Base-by-base conservation (phyloP, 2,329 filamentous ascomycete species). In the Aspergillus pseudotamarii region DNA sequence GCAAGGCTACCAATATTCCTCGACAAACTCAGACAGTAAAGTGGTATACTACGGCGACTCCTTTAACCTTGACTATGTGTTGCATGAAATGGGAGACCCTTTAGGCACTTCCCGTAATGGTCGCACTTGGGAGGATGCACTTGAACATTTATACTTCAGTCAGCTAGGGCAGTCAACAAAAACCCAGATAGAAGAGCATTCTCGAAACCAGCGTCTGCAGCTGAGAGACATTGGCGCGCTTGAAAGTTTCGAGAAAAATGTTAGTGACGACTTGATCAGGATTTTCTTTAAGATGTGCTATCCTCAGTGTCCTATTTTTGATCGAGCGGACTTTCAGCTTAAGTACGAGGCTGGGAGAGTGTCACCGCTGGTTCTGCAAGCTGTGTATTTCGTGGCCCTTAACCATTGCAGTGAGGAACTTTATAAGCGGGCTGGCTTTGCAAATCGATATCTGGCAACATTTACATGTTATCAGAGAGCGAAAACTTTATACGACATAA, bases 41-140 rank as follows among this genome's bases (percentile, higher is more conserved):
- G 57, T 41, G 38, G 28, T 14, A n/a, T 64, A 64, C 28, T 64
- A 64, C 36, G 62, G 62, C 3, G 62, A 64, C 36, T 56, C 54
- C 19, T 64, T 61, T 38, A 64, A 64, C 23, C 57, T 64, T 6
- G 50, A 64, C 6, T 64, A 64, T 32, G 50, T 57, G 14, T 46
- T 56, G 21, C 46, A 48, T 6, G 46, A 60, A 23, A 56, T 64
- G 46, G 46, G 46, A 50, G 23, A 28, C 26, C 26, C 26, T 30
- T 30, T 50, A 16, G 26, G 23, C 6, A 16, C 46, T 30, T 19
- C 23, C 26, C 14, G 23, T 50, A 50, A 50, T 30, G 23, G 46
- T 4, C 23, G 46, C 46, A 30, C 46, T 9, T 50, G 23, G 45
- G 62, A 43, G 11, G 55, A 60, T 12, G 16, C 23, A 6, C 36